A percentile compares a stretch with the other conserved stretches of the same genome.
phyloP scores from a whole-genome alignment of 2,329 filamentous ascomycete species.

The Pochonia chlamydosporia region DNA sequence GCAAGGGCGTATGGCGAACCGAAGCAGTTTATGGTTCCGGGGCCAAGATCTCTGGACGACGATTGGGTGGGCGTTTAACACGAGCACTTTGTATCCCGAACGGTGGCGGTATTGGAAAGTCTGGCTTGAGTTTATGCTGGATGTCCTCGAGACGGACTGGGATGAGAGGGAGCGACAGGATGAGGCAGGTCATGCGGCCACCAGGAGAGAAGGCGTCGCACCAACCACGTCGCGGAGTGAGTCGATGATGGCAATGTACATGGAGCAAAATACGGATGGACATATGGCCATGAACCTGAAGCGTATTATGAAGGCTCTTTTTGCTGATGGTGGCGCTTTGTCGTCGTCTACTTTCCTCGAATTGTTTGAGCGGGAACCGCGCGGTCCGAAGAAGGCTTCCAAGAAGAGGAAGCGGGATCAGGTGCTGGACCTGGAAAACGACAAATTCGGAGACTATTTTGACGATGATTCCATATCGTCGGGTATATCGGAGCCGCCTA shows the following conservation, averaged over 20 bases:
- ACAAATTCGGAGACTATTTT: constrained; percentile 54
- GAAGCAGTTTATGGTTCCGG: constrained; percentile 64
- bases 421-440: constrained; percentile 51
- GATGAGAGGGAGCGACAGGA: constrained; percentile 49
- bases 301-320: constrained; percentile 59
- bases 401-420: constrained; percentile 45
- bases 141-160: constrained; percentile 69
- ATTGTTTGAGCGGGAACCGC: constrained; percentile 59
- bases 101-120: constrained; percentile 78
- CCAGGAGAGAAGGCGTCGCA: constrained; percentile 15
- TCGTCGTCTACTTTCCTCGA: constrained; percentile 53
- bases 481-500: constrained; percentile 39
- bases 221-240: constrained; percentile 33
- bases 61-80: constrained; percentile 90
- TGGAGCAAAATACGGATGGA: constrained; percentile 40
- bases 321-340: constrained; percentile 57
- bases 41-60: constrained; percentile 85
- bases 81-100: constrained; percentile 64
- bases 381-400: constrained; percentile 31
- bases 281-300: constrained; percentile 41
- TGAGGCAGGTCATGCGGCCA: constrained; percentile 20
- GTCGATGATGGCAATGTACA: constrained; percentile 57
- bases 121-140: constrained; percentile 76
- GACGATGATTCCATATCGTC: constrained; percentile 50
- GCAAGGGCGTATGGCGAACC: constrained; percentile 53